A percentile compares a stretch with the other conserved stretches of the same genome.
phyloP scores from a whole-genome alignment of 2,329 filamentous ascomycete genomes.

The Aspergillus persii region DNA sequence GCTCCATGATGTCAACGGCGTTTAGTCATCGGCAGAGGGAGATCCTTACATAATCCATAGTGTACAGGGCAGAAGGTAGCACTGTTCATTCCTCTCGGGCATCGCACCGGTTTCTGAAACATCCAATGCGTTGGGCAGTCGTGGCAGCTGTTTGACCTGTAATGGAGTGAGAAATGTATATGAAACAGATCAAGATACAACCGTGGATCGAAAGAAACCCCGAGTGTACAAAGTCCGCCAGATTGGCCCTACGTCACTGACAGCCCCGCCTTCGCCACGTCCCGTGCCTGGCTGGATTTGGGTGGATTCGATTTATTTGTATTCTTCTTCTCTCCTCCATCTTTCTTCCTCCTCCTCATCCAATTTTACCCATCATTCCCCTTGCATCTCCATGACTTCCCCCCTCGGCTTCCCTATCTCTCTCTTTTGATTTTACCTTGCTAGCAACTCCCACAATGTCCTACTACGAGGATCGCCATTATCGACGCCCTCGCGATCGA shows the following conservation, averaged over 20 bases:
- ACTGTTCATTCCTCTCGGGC: too few species aligned
- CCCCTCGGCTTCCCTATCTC: constrained; percentile 9
- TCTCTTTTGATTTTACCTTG: constrained; percentile 5
- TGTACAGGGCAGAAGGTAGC: too few species aligned
- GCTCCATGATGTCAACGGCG: constrained; percentile 2
- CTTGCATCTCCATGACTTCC: not conserved
- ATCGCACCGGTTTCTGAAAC: not conserved
- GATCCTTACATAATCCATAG: too few species aligned
- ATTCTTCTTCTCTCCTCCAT: not conserved
- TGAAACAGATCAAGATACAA: too few species aligned
- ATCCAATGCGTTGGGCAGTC: not conserved
- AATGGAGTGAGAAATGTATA: too few species aligned
- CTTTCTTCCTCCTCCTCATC: constrained; percentile 12
- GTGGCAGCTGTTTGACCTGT: not conserved
- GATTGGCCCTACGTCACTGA: constrained; percentile 1
- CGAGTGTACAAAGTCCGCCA: too few species aligned
- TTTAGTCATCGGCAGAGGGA: constrained; percentile 1
- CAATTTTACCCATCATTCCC: not conserved
- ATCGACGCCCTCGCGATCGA: constrained; percentile 30
- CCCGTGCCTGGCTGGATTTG: constrained; percentile 1
- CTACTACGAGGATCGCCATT: constrained; percentile 37
- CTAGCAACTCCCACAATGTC: constrained; percentile 26
- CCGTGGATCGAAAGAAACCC: too few species aligned
- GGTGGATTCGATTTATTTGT: not conserved
- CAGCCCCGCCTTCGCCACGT: constrained; percentile 8